Evolutionary conservation across 1,284 basidiomycete genomes (phyloP).

Genomic region (Pisolithus thermaeus): DNA sequence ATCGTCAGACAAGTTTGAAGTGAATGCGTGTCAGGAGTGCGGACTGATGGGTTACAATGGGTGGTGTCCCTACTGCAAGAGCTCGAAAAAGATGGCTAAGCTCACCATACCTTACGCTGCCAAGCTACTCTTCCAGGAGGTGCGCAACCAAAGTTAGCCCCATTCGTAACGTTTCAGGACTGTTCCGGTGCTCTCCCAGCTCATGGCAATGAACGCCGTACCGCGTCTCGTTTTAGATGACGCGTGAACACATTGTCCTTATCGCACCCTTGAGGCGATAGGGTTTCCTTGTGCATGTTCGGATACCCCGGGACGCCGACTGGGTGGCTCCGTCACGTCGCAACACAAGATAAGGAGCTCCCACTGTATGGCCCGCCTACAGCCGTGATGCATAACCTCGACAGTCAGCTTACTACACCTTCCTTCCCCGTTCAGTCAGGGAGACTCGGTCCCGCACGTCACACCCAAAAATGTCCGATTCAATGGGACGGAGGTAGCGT

Average conservation of each 20-base stretch:
- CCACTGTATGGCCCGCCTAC: neutral
- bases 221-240: slow-evolving; percentile 82
- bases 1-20: slow-evolving; percentile 95
- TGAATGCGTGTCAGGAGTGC: slow-evolving; percentile 93
- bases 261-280: neutral
- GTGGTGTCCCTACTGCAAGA: slow-evolving; percentile 96
- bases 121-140: slow-evolving; percentile 96
- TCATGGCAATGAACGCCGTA: slow-evolving; percentile 94
- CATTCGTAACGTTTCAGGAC: neutral
- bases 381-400: neutral
- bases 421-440: neutral
- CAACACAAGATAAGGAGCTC: no score
- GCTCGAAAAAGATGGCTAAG: slow-evolving; percentile 92
- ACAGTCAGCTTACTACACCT: neutral
- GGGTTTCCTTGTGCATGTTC: no score
- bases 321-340: no score
- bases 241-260: slow-evolving; percentile 32
- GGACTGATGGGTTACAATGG: slow-evolving; percentile 96
- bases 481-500: neutral
- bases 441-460: neutral
- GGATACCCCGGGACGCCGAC: neutral
- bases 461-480: neutral
- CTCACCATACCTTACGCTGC: slow-evolving; percentile 98
- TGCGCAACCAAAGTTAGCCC: slow-evolving; percentile 32
- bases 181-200: slow-evolving; percentile 35